A percentile compares a stretch with the other conserved stretches of the same genome.
phyloP scores from a whole-genome alignment of 2,329 filamentous ascomycete genomes.

The Stromatinia cepivora region DNA sequence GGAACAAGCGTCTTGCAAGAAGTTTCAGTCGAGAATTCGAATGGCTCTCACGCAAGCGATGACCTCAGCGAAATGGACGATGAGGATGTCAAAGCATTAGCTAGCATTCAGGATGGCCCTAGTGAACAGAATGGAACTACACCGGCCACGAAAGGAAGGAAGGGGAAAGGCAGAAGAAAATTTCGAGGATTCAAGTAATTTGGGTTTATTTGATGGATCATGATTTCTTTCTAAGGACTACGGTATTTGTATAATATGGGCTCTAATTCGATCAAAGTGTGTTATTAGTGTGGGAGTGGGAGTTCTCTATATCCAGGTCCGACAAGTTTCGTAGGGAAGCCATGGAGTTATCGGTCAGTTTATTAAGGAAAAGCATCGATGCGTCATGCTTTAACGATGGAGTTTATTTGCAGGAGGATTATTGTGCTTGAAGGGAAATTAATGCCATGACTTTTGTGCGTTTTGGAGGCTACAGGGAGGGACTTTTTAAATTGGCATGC shows the following conservation, averaged over 20 bases:
- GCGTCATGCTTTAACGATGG: slow-evolving; percentile 15
- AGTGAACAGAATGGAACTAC: slow-evolving; percentile 22
- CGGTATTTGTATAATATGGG: slow-evolving; percentile 18
- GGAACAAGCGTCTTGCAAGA: slow-evolving; percentile 74
- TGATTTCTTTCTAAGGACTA: background rate
- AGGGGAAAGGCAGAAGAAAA: slow-evolving; percentile 36
- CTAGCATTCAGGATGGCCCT: slow-evolving; percentile 45
- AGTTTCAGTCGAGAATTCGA: slow-evolving; percentile 57
- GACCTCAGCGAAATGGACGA: slow-evolving; percentile 91
- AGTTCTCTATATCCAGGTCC: slow-evolving; percentile 18
- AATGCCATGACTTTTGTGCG: background rate
- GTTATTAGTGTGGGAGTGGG: slow-evolving; percentile 21
- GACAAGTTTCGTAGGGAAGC: background rate
- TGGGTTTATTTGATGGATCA: background rate
- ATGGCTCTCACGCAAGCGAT: slow-evolving; percentile 73
- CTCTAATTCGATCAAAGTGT: slow-evolving; percentile 17
- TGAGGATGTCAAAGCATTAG: slow-evolving; percentile 72
- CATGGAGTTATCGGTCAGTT: slow-evolving; percentile 14
- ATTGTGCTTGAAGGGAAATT: slow-evolving; percentile 1
- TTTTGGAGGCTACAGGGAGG: slow-evolving; percentile 5
- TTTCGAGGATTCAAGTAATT: slow-evolving; percentile 27
- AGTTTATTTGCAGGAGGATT: slow-evolving; percentile 8
- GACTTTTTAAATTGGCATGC: slow-evolving; percentile 5
- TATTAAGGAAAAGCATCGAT: background rate
- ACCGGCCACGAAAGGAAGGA: slow-evolving; percentile 32